A percentile compares a stretch with the other conserved stretches of the same genome.
phyloP scores from a whole-genome alignment of 257 asterid species.

The Thymus mandschuricus region DNA sequence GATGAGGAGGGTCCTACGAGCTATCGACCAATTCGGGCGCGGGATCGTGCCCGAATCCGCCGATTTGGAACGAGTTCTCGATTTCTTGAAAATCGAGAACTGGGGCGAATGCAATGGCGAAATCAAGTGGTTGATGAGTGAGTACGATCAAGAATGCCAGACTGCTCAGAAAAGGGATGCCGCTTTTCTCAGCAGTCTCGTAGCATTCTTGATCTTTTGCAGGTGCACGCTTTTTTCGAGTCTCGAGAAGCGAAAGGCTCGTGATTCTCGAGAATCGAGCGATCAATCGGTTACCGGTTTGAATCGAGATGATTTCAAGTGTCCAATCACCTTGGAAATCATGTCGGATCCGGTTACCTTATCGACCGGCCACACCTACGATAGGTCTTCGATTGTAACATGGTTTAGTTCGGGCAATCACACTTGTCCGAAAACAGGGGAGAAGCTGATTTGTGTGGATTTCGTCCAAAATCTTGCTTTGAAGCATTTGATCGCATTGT shows the following conservation, averaged over 20 bases:
- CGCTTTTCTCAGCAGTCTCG: constrained; percentile 47
- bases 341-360: constrained; percentile 85
- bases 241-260: constrained; percentile 20
- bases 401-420: constrained; percentile 81
- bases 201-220: constrained; percentile 62
- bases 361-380: constrained; percentile 84
- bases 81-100: constrained; percentile 50
- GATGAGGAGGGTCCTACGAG: constrained; percentile 33
- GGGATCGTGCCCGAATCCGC: constrained; percentile 51
- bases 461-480: constrained; percentile 68
- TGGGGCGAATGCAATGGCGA: constrained; percentile 67
- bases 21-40: constrained; percentile 41
- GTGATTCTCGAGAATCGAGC: constrained; percentile 2
- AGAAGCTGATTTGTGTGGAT: constrained; percentile 45
- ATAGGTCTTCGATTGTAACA: constrained; percentile 63
- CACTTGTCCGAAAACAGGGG: constrained; percentile 83
- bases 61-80: constrained; percentile 58
- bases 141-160: constrained; percentile 42
- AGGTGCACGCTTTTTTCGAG: constrained; percentile 56
- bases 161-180: constrained; percentile 46
- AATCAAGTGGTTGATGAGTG: constrained; percentile 59
- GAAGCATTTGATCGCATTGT: constrained; percentile 31
- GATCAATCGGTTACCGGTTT: constrained; percentile 31
- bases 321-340: constrained; percentile 81
- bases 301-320: constrained; percentile 74